Conservation (phyloP, 306 rosid species). For the Casuarina glauca region DNA sequence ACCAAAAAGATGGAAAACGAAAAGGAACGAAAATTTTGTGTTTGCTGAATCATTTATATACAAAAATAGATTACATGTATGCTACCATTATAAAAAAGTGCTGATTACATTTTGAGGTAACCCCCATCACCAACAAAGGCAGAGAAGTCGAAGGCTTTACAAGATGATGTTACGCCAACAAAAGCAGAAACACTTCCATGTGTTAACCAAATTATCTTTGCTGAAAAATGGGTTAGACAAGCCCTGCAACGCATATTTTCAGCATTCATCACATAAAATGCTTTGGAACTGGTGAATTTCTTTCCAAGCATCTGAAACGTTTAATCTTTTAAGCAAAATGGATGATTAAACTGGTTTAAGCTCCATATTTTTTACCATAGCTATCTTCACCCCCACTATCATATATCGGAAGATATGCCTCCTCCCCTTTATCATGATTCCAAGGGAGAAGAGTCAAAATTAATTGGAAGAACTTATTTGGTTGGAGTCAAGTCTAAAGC, state of each 20-base stretch:
- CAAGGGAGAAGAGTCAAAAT: constrained; percentile 1
- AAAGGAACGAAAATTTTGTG: neutral
- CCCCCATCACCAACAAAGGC: neutral
- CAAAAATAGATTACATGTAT: neutral
- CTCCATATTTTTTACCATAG: constrained; percentile 25
- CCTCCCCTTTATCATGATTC: constrained; percentile 46
- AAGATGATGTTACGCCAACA: neutral
- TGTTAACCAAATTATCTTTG: neutral
- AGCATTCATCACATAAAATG: neutral
- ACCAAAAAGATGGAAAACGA: neutral
- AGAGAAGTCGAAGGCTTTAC: neutral
- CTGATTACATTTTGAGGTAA: neutral
- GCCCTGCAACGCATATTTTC: constrained; percentile 7
- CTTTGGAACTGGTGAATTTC: constrained; percentile 4
- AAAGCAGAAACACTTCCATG: neutral
- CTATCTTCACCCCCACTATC: constrained; percentile 35
- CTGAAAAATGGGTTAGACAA: neutral
- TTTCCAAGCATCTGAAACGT: constrained; percentile 19
- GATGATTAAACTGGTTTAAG: constrained; percentile 22
- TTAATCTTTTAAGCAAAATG: constrained; percentile 22
- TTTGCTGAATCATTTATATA: neutral
- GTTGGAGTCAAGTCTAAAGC: neutral
- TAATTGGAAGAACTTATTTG: neutral
- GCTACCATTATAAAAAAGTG: neutral
- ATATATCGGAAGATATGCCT: constrained; percentile 34